Evolutionary conservation across 2,329 filamentous ascomycete species (phyloP), one percentile per base, ranked within the genome.

Genomic region (Claviceps sp.): DNA sequence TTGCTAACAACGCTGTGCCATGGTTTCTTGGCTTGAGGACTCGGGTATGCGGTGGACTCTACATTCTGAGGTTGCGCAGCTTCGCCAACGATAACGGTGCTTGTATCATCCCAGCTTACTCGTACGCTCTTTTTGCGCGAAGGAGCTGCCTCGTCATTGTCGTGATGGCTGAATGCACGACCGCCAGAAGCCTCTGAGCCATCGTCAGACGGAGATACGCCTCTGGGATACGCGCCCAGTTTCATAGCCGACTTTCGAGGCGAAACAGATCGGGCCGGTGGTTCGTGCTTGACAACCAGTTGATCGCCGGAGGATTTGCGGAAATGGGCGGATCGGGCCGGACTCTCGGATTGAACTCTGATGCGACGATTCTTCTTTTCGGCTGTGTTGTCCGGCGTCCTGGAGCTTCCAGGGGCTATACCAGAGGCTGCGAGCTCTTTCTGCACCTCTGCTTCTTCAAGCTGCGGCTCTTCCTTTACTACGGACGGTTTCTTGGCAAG

Each of bases 161-260:
- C 48, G 5, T 54, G 59, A 16, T 60, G 57, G 13, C 60, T 61
- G 37, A 58, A 57, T 26, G 52, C 58, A 46, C 59, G 63, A 43
- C 55, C 47, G 11, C 37, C 59, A 0, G 71, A 74, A 44, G 63
- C 66, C 58, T 74, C 75, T 3, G 75, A 76, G 24, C 70, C 61
- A 53, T 72, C 67, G 57, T 74, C 69, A 47, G 75, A 69, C 47
- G 81, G 73, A 51, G 80, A 75, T 37, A 71, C 59, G 56, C 74
- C 70, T 59, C 76, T 61, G 52, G 76, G 72, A 1, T 80, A 75
- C 48, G 78, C 80, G 1, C 62, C 58, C 13, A 81, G 73, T 63
- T 90, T 90, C 56, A 90, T 62, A 1, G 85, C 86, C 1, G 86
- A 88, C 63, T 91, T 91, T 46, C 81, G 81, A 9, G 86, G 86